Base-by-base conservation (phyloP, 306 rosid genomes). In the Pachyrhizus erosus region DNA sequence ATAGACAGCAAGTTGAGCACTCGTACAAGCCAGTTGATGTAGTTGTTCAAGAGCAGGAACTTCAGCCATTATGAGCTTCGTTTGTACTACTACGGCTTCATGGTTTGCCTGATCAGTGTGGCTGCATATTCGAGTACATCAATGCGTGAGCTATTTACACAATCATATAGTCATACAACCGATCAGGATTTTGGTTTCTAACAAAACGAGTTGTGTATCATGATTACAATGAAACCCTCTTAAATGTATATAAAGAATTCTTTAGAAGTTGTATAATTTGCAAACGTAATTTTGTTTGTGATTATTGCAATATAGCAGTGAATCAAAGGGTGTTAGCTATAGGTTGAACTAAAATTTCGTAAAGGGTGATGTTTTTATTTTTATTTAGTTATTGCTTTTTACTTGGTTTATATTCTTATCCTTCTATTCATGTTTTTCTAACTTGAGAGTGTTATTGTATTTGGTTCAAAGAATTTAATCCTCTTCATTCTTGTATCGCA, bases 31-130 rank as follows among this genome's bases (percentile, higher is more conserved):
- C 97, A 5, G 94, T 96, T 66, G 54, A 88, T 78, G 90, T 34
- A 31, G 89, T 81, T 48, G 87, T 40, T 72, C 89, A 91, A 1
- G 99, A 96, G 90, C 97, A 94, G 80, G 99, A 96, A 84, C 99
- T 96, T 72, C 99, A 92, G 84, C 93, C 98, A 10, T 73, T 96
- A 39, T 92, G 85, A 93, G 88, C 80, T 31, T 18, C 60, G 12
- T 12, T 37, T 79, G 60, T 49, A 86, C 76, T 9, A 66, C 33
- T 79, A 46, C 78, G 70, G 78, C 74, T 74, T 64, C 77, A 48
- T 76, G 23, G 83, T 79, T 51, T 76, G 45, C 70, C 7, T 57
- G 3, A 73, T 48, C 84, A 20, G 34, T 55, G 79, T 68, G 33
- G 76, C 61, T 82, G 69, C 64, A 84, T 57, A 67, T 76, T 79